phyloP scores from a whole-genome alignment of 2,329 filamentous ascomycete genomes.

The Monosporascus ibericus region DNA sequence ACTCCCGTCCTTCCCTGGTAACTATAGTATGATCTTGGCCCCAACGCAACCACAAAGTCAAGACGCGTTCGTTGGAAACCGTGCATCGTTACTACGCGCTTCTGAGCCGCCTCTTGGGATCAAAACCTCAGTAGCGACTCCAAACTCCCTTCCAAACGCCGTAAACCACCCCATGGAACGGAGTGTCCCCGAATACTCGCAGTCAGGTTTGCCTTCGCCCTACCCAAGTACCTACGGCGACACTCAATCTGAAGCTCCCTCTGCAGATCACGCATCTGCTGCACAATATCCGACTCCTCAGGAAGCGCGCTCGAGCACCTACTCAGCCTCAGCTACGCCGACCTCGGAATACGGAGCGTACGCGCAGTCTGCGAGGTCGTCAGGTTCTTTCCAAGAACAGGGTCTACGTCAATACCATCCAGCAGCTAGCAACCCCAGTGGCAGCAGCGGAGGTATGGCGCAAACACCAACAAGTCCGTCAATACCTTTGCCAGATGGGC shows the following conservation, averaged over 20 bases:
- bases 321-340: conserved; percentile 73
- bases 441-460: conserved; percentile 83
- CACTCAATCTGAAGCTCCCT: conserved; percentile 76
- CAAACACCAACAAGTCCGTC: conserved; percentile 97
- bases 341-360: conserved; percentile 85
- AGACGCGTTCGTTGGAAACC: conserved; percentile 24
- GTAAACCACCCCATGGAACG: conserved; percentile 47
- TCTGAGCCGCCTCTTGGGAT: conserved; percentile 21
- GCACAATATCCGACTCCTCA: conserved; percentile 80
- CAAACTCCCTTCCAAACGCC: conserved; percentile 23
- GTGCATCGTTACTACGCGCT: conserved; percentile 22
- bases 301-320: conserved; percentile 67
- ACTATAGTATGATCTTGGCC: conserved; percentile 29
- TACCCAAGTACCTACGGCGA: conserved; percentile 60
- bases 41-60: conserved; percentile 24
- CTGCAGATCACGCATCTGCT: conserved; percentile 90
- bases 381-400: conserved; percentile 78
- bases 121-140: conserved; percentile 22
- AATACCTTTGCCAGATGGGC: conserved; percentile 75
- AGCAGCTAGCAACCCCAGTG: conserved; percentile 65
- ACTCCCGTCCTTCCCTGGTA: conserved; percentile 18
- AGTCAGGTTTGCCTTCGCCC: conserved; percentile 80
- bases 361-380: conserved; percentile 66
- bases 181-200: conserved; percentile 69
- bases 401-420: conserved; percentile 79